Percentiles rank a stretch among this genome's conserved stretches.
phyloP scores from a whole-genome alignment of 768 basidiomycete species.

The Leccinellum albellum region DNA sequence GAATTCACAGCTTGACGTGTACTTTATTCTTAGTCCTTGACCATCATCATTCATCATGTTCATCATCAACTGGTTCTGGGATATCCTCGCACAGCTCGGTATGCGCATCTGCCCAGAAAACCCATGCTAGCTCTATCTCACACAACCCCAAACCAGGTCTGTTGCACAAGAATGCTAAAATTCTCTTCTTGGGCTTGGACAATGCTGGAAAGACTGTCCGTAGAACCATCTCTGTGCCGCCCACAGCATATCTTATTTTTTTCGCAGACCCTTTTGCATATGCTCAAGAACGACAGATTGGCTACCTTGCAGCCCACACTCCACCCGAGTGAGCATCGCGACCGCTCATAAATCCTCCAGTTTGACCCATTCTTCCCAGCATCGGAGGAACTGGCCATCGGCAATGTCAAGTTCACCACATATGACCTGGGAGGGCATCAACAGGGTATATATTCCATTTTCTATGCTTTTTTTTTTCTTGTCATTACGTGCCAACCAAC shows the following conservation, averaged over 20 bases:
- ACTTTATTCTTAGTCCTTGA: slow-evolving; percentile 17
- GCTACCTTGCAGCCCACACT: slow-evolving; percentile 97
- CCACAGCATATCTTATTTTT: neutral
- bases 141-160: slow-evolving; percentile 50
- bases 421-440: slow-evolving; percentile 98
- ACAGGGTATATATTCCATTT: slow-evolving; percentile 58
- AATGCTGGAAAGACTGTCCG: slow-evolving; percentile 98
- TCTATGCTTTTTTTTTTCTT: neutral
- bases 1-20: slow-evolving; percentile 18
- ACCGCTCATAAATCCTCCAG: neutral
- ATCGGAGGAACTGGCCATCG: slow-evolving; percentile 97
- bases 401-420: slow-evolving; percentile 98
- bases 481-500: neutral
- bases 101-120: slow-evolving; percentile 22
- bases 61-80: slow-evolving; percentile 95
- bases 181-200: slow-evolving; percentile 96
- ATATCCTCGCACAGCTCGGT: slow-evolving; percentile 92
- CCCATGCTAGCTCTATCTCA: neutral
- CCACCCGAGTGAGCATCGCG: slow-evolving; percentile 78
- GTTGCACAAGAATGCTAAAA: slow-evolving; percentile 98
- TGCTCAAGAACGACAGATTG: slow-evolving; percentile 98
- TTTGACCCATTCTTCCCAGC: slow-evolving; percentile 46
- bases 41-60: slow-evolving; percentile 52
- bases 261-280: slow-evolving; percentile 86
- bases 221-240: neutral